Conservation (phyloP, 176 grass and related monocot species). For the Metroxylon sagu region DNA sequence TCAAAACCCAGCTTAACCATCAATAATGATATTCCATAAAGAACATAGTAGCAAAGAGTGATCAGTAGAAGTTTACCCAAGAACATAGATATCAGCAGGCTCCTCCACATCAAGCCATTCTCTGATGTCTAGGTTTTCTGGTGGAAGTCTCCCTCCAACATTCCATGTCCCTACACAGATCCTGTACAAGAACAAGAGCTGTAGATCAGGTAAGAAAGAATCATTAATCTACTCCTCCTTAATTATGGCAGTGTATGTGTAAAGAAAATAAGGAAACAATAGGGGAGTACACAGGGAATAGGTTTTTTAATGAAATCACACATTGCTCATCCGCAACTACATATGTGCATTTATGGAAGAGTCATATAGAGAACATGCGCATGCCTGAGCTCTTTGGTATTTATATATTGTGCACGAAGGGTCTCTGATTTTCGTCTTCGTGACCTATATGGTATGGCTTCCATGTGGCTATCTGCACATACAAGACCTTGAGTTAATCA, state of each 20-base stretch:
- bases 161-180: slow-evolving; percentile 89
- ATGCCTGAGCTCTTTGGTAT: slow-evolving; percentile 66
- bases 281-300: neutral
- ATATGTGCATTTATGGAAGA: neutral
- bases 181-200: slow-evolving; percentile 22
- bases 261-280: too few species aligned
- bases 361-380: slow-evolving; percentile 2
- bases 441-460: slow-evolving; percentile 32
- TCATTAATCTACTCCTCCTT: neutral
- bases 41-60: too few species aligned
- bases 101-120: slow-evolving; percentile 88
- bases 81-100: slow-evolving; percentile 89
- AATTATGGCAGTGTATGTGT: too few species aligned
- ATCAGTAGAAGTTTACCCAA: slow-evolving; percentile 45
- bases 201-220: neutral
- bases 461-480: slow-evolving; percentile 35
- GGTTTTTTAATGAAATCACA: neutral
- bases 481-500: slow-evolving; percentile 16
- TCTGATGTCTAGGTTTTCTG: slow-evolving; percentile 54
- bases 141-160: slow-evolving; percentile 64
- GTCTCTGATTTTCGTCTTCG: slow-evolving; percentile 92
- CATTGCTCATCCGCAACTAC: neutral
- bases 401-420: slow-evolving; percentile 80
- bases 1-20: too few species aligned
- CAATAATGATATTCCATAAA: too few species aligned